Percentiles rank a stretch among this genome's conserved stretches.
These are phyloP conservation scores for Narthecium ossifragum DNA, from an alignment of 106 monocot genomes.

Conservation along the genomic window DNA sequence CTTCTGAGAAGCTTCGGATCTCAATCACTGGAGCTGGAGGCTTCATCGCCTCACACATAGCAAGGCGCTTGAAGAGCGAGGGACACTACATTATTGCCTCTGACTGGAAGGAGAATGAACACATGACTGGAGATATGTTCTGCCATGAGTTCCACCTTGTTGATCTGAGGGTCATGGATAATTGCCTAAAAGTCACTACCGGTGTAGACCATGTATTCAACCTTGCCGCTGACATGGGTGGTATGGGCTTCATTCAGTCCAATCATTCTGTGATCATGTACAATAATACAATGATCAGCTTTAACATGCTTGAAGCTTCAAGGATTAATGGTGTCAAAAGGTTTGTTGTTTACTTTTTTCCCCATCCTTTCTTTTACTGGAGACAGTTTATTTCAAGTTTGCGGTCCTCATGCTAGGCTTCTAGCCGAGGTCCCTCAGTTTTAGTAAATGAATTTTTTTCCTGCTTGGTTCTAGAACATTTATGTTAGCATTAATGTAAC, in stretches of 20 bases:
- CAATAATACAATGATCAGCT: slow-evolving; percentile 97
- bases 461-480: too few relatives aligned
- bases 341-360: slow-evolving; percentile 35
- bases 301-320: slow-evolving; percentile 89
- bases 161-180: slow-evolving; percentile 90
- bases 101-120: slow-evolving; percentile 97
- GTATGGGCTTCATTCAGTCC: slow-evolving; percentile 65
- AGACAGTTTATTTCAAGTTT: too few relatives aligned
- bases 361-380: too few relatives aligned
- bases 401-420: too few relatives aligned
- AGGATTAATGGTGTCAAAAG: slow-evolving; percentile 88
- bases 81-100: slow-evolving; percentile 93
- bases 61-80: slow-evolving; percentile 79
- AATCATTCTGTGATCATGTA: slow-evolving; percentile 97
- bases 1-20: slow-evolving; percentile 36
- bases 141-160: slow-evolving; percentile 86
- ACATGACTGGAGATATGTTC: slow-evolving; percentile 94
- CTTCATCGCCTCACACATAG: slow-evolving; percentile 66
- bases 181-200: slow-evolving; percentile 70
- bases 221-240: slow-evolving; percentile 89
- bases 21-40: slow-evolving; percentile 47
- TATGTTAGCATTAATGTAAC: too few relatives aligned
- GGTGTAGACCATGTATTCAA: slow-evolving; percentile 76
- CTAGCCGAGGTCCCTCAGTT: too few relatives aligned
- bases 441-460: too few relatives aligned